Evolutionary conservation across 2,329 filamentous ascomycete genomes (phyloP), one percentile per base, ranked within the genome.

Genomic region (Paecilomyces dactylethromorphus): DNA sequence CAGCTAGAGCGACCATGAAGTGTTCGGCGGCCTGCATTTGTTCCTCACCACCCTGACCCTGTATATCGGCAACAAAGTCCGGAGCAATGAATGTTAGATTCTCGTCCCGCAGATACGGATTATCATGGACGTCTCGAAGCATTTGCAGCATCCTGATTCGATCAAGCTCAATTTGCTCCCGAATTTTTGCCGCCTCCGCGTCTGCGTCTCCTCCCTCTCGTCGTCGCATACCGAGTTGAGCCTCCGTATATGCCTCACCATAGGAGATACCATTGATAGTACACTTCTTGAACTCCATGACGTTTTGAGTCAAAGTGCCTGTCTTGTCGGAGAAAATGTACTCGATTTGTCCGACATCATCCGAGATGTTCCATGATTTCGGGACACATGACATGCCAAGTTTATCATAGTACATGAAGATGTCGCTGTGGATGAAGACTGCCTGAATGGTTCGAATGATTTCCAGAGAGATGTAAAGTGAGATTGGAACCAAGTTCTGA

Each of bases 261-360:
- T 99, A 99, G 0, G 92, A 87, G 60, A 94, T 85, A n/a, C 93
- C 93, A 68, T 97, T 97, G 75, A 99, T 88, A 0, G 92, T 96
- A 58, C 89, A 92, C 76, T 99, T 99, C 76, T 97, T 99, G 84
- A 97, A 99, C 74, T 99, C 95, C 94, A 96, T 96, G 56, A 95
- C 89, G 71, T 96, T 96, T 69, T 95, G 91, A 0, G 91, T 96
- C 63, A 96, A 78, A 2, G 91, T 96, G 59, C 91, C 91, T 0
- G 91, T 96, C 77, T 96, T 96, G 80, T 96, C 91, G 0, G 91
- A 97, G 75, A 99, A 99, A 65, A 99, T 96, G 79, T 97, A 99
- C 76, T 97, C 94, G 62, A 99, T 96, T 76, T 99, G 94, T 12
- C 94, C 94, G 53, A 99, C 82, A 68, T 99, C 95, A 70, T 99